These are phyloP conservation scores for Spergularia marina DNA, from an alignment of 148 eudicot species.

Conservation along the genomic window DNA sequence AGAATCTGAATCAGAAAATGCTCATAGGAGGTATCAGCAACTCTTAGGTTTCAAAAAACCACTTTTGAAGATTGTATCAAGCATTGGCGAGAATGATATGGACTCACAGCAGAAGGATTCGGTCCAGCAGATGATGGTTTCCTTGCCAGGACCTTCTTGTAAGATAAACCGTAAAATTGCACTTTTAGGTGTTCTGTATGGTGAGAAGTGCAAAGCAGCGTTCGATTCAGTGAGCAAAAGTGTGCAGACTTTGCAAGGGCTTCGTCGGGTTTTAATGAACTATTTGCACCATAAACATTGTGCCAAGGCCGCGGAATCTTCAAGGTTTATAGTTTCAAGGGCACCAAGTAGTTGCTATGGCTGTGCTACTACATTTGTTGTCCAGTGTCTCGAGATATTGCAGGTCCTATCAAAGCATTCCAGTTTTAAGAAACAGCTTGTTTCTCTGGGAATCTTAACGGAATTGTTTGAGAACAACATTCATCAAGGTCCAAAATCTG, in stretches of 20 bases:
- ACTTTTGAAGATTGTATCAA: conserved; percentile 93
- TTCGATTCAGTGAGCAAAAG: conserved; percentile 99
- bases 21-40: conserved; percentile 98
- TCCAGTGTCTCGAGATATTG: conserved; percentile 90
- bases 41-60: conserved; percentile 97
- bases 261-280: conserved; percentile 91
- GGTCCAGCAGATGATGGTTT: conserved; percentile 99
- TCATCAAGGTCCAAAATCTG: conserved; percentile 95
- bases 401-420: conserved; percentile 92
- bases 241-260: conserved; percentile 99
- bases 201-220: conserved; percentile 99
- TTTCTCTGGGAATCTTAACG: conserved; percentile 77
- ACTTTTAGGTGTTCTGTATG: conserved; percentile 96
- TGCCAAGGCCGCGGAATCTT: conserved; percentile 48
- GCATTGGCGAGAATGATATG: conserved; percentile 97
- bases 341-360: conserved; percentile 97
- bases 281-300: conserved; percentile 81
- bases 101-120: conserved; percentile 99
- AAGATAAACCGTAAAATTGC: conserved; percentile 98
- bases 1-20: conserved; percentile 99
- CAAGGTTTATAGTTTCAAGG: conserved; percentile 81
- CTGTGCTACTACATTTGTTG: conserved; percentile 92
- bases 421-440: conserved; percentile 91
- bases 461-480: conserved; percentile 98
- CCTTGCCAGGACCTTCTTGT: conserved; percentile 97